Percentiles rank a stretch among this genome's conserved stretches.
Conservation (phyloP, 2,329 filamentous ascomycete species). For the Nemania sp. region DNA sequence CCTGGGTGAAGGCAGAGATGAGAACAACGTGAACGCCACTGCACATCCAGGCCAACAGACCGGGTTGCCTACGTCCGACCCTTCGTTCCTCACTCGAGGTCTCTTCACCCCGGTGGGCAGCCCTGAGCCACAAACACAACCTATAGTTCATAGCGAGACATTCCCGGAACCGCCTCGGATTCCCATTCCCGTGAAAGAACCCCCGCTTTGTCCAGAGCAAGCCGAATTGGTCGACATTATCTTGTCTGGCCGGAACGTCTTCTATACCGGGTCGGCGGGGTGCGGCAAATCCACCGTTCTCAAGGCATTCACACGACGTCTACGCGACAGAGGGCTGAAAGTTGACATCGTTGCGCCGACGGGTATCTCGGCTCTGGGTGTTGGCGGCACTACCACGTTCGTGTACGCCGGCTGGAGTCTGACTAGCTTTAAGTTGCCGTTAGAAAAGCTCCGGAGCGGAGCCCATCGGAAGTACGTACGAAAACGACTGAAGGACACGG, state of each 20-base stretch:
- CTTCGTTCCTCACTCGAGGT: neutral
- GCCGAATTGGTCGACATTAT: constrained; percentile 63
- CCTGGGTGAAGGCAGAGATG: neutral
- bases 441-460: constrained; percentile 51
- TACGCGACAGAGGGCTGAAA: constrained; percentile 50
- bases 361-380: constrained; percentile 67
- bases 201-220: constrained; percentile 60
- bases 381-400: constrained; percentile 68
- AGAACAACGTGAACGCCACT: neutral
- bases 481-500: constrained; percentile 56
- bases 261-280: constrained; percentile 73
- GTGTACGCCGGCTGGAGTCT: constrained; percentile 69
- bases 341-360: constrained; percentile 71
- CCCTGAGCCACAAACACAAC: neutral
- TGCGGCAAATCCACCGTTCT: constrained; percentile 70
- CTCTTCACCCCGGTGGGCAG: constrained; percentile 4
- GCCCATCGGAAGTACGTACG: constrained; percentile 51
- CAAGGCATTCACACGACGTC: constrained; percentile 58
- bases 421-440: constrained; percentile 56
- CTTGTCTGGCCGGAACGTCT: constrained; percentile 66
- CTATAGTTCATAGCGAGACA: neutral
- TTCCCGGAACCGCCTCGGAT: neutral
- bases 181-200: constrained; percentile 28
- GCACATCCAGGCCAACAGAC: neutral
- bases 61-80: neutral